Conservation (phyloP, 441 rosid species). For the Adansonia madagascariensis region DNA sequence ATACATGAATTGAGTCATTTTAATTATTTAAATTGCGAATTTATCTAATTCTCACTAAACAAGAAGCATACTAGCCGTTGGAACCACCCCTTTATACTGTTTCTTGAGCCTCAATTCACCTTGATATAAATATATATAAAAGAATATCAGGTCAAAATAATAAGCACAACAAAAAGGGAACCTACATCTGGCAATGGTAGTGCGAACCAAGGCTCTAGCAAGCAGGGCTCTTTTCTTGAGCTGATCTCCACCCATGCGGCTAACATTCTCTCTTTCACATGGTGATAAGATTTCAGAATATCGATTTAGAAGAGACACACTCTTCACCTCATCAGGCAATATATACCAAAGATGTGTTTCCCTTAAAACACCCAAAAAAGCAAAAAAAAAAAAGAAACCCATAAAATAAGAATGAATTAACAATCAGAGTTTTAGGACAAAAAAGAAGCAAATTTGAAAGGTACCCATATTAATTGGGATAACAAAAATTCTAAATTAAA, state of each 20-base stretch:
- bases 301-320: slow-evolving; percentile 54
- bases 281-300: slow-evolving; percentile 77
- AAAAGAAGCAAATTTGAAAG: neutral
- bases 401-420: neutral
- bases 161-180: neutral
- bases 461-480: neutral
- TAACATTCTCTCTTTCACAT: slow-evolving; percentile 60
- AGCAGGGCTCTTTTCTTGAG: slow-evolving; percentile 78
- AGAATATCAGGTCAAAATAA: neutral
- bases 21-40: neutral
- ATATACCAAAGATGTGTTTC: slow-evolving; percentile 89
- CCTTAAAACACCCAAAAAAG: slow-evolving; percentile 60
- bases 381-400: neutral
- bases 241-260: slow-evolving; percentile 48
- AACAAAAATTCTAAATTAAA: slow-evolving; percentile 15
- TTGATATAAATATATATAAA: neutral
- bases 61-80: neutral
- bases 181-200: slow-evolving; percentile 91
- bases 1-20: neutral
- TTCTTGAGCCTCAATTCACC: neutral
- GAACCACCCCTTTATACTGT: neutral
- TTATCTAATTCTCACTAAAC: slow-evolving; percentile 10
- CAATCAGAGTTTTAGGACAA: neutral
- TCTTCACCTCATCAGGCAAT: slow-evolving; percentile 72
- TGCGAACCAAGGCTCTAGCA: slow-evolving; percentile 84